A percentile compares a stretch with the other conserved stretches of the same genome.
These are phyloP conservation scores for Salix suchowensis DNA, from an alignment of 345 rosid genomes.

Conservation along the genomic window DNA sequence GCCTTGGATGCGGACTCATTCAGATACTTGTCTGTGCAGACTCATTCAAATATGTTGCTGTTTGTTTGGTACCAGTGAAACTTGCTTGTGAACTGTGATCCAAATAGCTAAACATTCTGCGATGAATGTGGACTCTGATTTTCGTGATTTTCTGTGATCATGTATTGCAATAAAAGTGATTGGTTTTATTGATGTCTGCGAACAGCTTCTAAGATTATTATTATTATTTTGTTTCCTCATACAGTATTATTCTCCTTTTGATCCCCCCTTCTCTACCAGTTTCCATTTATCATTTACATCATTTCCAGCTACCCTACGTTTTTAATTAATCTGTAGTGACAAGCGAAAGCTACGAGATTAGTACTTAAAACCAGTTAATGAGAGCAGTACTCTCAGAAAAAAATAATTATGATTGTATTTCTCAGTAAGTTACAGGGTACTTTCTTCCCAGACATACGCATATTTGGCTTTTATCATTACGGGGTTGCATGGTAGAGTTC, in stretches of 20 bases:
- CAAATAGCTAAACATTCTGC: not conserved
- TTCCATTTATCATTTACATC: not conserved
- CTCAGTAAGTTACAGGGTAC: too few species aligned
- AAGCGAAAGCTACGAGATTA: not conserved
- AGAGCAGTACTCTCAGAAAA: not conserved
- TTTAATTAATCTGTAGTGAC: not conserved
- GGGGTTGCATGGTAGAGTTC: too few species aligned
- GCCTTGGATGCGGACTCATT: too few species aligned
- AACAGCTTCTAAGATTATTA: not conserved
- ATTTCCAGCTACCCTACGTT: not conserved
- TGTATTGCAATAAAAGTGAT: constrained; percentile 1
- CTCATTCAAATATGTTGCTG: constrained; percentile 3
- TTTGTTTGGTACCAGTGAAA: constrained; percentile 31
- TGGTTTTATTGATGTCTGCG: not conserved
- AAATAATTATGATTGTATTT: not conserved
- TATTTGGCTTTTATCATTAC: too few species aligned
- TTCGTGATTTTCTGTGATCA: not conserved
- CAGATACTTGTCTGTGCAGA: constrained; percentile 26
- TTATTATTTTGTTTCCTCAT: not conserved
- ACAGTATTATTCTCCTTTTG: not conserved
- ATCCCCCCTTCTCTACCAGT: too few species aligned
- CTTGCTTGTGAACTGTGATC: constrained; percentile 30
- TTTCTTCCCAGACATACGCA: too few species aligned
- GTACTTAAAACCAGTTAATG: not conserved
- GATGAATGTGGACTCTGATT: not conserved